Base-by-base conservation (phyloP, 306 rosid species). In the Quercus rubra region DNA sequence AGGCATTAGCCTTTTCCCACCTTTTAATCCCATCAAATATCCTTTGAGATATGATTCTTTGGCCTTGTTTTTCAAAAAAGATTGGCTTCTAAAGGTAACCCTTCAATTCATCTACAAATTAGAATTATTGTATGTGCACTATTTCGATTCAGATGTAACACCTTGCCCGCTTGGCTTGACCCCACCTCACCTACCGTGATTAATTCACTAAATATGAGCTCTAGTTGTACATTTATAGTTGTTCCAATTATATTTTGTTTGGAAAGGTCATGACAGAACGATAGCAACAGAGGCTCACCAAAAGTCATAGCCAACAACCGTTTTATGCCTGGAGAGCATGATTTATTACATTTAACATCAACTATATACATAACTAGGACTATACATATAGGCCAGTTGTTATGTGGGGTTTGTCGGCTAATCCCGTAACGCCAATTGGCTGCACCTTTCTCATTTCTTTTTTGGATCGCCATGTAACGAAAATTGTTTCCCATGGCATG, bases 121-220 rank as follows among this genome's bases (percentile, higher is more conserved):
- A 49, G 41, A 63, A 81, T 83, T 77, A 78, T 81, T 78, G 23
- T 75, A 79, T 72, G 71, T 71, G 87, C 77, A 69, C 56, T 81
- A 62, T 81, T 81, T 83, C 78, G 92, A 88, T 87, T 84, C 56
- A 82, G 94, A 90, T 85, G 90, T 87, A 75, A 79, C 91, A 90
- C 86, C 89, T 84, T 80, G 85, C 86, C 79, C 78, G 46, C 69
- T 46, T 67, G 28, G 27, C 57, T 31, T 55, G 85, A 68, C 86
- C 92, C 97, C 86, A 92, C 97, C 46, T 17, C 87, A 90, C 92
- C 91, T 15, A 87, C 86, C 91, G 85, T 83, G 79, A 83, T 80
- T 86, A 87, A 69, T 79, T 85, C 85, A 59, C 69, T 64, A 64
- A 81, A 71, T 74, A 79, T 46, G 49, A 55, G 69, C 54, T 25